These are phyloP conservation scores for Penicillium angulare DNA, from an alignment of 495 filamentous ascomycete species.

Conservation along the genomic window DNA sequence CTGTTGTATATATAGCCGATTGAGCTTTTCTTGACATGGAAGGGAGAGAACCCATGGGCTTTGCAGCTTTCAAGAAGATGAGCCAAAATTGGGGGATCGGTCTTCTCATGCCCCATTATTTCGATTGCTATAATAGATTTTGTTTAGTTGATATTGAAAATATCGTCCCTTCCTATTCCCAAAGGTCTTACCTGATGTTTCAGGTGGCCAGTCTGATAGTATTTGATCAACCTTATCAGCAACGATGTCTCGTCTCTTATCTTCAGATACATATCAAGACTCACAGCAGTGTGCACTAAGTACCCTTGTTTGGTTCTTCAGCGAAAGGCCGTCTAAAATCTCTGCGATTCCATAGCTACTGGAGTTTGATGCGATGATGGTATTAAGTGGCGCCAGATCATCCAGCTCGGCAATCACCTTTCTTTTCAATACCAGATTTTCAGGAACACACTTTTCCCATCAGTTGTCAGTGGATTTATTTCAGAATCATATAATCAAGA, in stretches of 20 bases:
- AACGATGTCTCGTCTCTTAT: no score
- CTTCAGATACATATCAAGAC: no score
- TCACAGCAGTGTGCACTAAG: constrained; percentile 38
- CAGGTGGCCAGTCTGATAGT: constrained; percentile 37
- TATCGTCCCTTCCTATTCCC: no score
- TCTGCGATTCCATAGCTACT: constrained; percentile 38
- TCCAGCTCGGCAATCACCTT: constrained; percentile 32
- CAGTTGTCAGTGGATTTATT: not conserved
- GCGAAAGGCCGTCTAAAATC: constrained; percentile 27
- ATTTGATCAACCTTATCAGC: not conserved
- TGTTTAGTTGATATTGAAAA: no score
- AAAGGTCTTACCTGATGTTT: constrained; percentile 35
- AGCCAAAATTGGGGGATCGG: constrained; percentile 24
- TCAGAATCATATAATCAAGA: no score
- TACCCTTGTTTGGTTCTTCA: constrained; percentile 23
- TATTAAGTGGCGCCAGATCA: constrained; percentile 16
- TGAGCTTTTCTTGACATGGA: constrained; percentile 33
- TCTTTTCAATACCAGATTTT: constrained; percentile 27
- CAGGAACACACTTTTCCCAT: constrained; percentile 32
- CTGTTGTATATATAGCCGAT: constrained; percentile 43
- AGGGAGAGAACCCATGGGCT: constrained; percentile 37
- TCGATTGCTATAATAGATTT: constrained; percentile 40
- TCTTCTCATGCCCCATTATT: constrained; percentile 37
- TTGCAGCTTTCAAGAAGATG: constrained; percentile 23
- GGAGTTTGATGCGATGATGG: constrained; percentile 41